Conservation (phyloP, 2,329 filamentous ascomycete species). For the Trichoderma polysporum region DNA sequence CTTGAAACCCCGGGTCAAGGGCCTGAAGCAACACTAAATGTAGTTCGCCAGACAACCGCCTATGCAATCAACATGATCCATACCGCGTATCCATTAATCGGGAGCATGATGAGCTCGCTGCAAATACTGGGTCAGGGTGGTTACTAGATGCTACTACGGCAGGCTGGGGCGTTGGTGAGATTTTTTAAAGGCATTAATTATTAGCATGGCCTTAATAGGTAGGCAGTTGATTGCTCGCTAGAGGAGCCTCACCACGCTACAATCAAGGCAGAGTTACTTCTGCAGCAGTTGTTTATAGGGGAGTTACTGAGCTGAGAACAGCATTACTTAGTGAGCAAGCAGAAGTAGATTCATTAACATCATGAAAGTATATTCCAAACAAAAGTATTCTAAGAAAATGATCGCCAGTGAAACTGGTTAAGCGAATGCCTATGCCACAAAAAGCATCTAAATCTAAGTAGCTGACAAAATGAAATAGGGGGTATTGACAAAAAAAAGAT, state of each 20-base stretch:
- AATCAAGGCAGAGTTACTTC: neutral
- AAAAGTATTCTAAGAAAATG: slow-evolving; percentile 6
- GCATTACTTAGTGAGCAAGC: neutral
- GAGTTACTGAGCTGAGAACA: neutral
- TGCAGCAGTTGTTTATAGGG: neutral
- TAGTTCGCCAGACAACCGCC: neutral
- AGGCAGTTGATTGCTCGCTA: neutral
- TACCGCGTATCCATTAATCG: neutral
- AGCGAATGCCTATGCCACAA: slow-evolving; percentile 10
- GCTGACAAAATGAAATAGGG: neutral
- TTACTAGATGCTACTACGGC: neutral
- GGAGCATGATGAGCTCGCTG: neutral
- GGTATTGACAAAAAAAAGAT: slow-evolving; percentile 16
- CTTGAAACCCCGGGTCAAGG: neutral
- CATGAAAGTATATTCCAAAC: neutral
- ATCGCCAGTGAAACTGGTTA: slow-evolving; percentile 14
- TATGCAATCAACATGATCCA: neutral
- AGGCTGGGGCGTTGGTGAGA: neutral
- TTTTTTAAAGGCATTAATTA: neutral
- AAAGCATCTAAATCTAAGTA: slow-evolving; percentile 14
- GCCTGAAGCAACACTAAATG: neutral
- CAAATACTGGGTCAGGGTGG: neutral
- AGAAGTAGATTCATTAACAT: neutral
- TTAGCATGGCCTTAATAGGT: neutral
- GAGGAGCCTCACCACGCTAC: neutral